Conservation (phyloP, 257 asterid genomes). For the Pogostemon cablin region DNA sequence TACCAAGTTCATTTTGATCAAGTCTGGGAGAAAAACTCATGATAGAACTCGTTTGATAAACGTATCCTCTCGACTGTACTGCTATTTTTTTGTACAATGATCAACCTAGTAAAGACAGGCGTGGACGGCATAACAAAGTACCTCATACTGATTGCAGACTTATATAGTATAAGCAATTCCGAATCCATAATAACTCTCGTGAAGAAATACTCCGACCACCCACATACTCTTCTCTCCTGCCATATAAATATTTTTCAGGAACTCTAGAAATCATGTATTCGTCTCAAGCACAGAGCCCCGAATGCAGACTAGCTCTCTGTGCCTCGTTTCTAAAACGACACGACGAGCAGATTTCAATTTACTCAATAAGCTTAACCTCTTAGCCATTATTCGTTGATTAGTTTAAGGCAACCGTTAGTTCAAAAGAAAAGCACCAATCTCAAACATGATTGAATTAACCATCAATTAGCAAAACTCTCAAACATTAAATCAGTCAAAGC, state of each 20-base stretch:
- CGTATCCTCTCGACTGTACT: no score
- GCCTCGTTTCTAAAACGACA: background rate
- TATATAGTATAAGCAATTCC: slow-evolving; percentile 67
- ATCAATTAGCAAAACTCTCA: background rate
- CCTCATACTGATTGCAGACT: slow-evolving; percentile 67
- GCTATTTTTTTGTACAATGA: no score
- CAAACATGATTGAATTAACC: background rate
- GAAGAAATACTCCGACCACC: slow-evolving; percentile 53
- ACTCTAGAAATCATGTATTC: slow-evolving; percentile 2
- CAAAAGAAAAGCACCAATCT: background rate
- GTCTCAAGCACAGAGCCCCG: background rate
- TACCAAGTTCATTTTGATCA: no score
- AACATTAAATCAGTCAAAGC: background rate
- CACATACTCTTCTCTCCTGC: slow-evolving; percentile 64
- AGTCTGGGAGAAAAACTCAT: no score
- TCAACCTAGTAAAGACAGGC: no score
- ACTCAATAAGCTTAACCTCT: background rate
- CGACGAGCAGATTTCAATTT: background rate
- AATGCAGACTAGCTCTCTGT: background rate
- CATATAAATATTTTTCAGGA: slow-evolving; percentile 14
- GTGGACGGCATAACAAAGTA: slow-evolving; percentile 3
- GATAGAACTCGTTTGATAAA: no score
- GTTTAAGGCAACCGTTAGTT: background rate
- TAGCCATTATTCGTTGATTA: background rate
- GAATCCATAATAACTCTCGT: slow-evolving; percentile 62